Evolutionary conservation across 805 yeast species (phyloP), one percentile per base, ranked within the genome.

Genomic region (Wickerhamomyces hampshirensis): DNA sequence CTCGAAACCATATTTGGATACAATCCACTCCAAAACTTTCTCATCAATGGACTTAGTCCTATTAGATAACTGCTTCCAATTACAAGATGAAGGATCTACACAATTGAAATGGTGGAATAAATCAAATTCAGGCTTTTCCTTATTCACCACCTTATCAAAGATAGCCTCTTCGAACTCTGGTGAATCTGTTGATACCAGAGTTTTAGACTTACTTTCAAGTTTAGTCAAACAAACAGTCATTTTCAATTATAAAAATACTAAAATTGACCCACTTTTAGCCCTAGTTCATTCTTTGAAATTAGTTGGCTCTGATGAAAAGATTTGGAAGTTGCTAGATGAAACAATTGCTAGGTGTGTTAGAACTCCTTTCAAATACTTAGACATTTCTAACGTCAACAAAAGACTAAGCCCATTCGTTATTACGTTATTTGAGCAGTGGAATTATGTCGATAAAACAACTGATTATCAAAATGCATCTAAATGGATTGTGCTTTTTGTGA

Each of bases 291-390:
- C 87, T 6, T 53, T 80, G 7, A 59, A 54, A 33, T 24, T 53
- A 4, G 36, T 40, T 2, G 44, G 47, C 2, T 46, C 31, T 4
- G 40, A 42, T 55, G 19, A 51, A 48, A 61, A 63, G 26, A 52
- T 87, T 3, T 81, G 86, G 81, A 63, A 62, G 9, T 56, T 86
- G 21, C 44, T 91, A 6, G 96, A 91, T 53, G 93, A 89, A 55
- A 64, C 86, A 0, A 68, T 87, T 21, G 67, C 86, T 1, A 71
- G 96, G 43, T 69, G 80, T 42, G 71, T 81, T 26, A 71, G 75
- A 43, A 60, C 87, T 0, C 97, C 98, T 0, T 93, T 83, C 61
- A 87, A 84, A 53, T 91, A 88, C 48, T 71, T 86, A 35, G 97
- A 91, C 53, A 43, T 57, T 35, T 67, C 76, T 3, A 58, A 55